phyloP scores from a whole-genome alignment of 2,329 filamentous ascomycete species.

The Alternaria incomplexa region DNA sequence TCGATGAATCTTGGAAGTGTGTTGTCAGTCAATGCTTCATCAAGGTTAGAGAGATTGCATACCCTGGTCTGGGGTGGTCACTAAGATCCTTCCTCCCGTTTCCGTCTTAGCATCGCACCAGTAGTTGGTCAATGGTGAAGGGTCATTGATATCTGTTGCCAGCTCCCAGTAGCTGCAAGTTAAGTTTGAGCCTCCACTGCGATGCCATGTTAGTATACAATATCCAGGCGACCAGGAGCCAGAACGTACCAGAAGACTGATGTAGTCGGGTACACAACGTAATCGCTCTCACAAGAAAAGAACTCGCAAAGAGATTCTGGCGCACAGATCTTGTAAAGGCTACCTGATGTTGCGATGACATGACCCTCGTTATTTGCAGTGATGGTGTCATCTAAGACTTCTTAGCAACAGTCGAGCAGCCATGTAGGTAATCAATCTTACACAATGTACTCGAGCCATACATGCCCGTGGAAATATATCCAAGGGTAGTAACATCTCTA shows the following conservation, averaged over 20 bases:
- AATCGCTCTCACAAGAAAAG: conserved; percentile 13
- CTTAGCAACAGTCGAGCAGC: background rate
- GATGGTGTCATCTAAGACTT: conserved; percentile 12
- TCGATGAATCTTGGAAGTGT: background rate
- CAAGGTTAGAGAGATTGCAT: background rate
- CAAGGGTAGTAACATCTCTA: conserved; percentile 16
- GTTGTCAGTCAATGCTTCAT: background rate
- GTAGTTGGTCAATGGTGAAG: conserved; percentile 15
- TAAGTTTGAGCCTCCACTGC: conserved; percentile 6
- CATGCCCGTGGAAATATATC: conserved; percentile 11
- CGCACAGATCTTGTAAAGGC: conserved; percentile 11
- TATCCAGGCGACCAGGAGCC: background rate
- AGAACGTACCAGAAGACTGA: conserved; percentile 10
- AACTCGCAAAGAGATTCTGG: conserved; percentile 9
- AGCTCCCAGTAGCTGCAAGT: conserved; percentile 17
- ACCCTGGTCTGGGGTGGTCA: conserved; percentile 12
- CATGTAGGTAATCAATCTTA: background rate
- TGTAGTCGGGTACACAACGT: conserved; percentile 1
- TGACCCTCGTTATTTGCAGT: conserved; percentile 11
- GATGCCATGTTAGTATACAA: background rate
- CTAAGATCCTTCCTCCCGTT: conserved; percentile 10
- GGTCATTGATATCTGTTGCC: conserved; percentile 14
- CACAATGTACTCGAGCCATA: conserved; percentile 16
- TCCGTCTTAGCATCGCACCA: conserved; percentile 18
- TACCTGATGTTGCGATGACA: conserved; percentile 12